Evolutionary conservation across 768 basidiomycete genomes (phyloP).

Genomic region (Pleurotus salmoneostramineus): DNA sequence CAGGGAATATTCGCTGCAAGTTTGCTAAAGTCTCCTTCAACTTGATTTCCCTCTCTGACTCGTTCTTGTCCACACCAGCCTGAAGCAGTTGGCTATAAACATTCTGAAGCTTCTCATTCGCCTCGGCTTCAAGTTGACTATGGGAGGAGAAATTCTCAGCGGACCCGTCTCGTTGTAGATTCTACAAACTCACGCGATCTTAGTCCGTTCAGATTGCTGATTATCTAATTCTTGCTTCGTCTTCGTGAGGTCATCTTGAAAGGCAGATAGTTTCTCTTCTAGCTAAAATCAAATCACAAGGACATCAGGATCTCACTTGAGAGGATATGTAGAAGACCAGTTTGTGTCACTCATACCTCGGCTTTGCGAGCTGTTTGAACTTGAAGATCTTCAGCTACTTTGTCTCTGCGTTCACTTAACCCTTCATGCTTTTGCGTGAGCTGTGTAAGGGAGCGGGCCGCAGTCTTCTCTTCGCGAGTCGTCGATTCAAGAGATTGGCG

Average conservation of each 20-base stretch:
- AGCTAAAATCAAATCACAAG: constrained; percentile 32
- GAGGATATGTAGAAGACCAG: not conserved
- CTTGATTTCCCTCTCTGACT: constrained; percentile 78
- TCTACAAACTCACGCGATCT: constrained; percentile 58
- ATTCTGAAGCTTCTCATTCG: constrained; percentile 86
- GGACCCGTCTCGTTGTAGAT: not conserved
- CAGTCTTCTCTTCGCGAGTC: constrained; percentile 77
- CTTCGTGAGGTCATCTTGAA: constrained; percentile 58
- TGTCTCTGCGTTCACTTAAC: constrained; percentile 52
- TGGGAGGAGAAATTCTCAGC: not conserved
- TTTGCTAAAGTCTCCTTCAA: constrained; percentile 84
- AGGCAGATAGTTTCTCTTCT: constrained; percentile 51
- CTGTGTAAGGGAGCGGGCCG: constrained; percentile 57
- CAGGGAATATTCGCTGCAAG: constrained; percentile 88
- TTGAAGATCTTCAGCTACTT: constrained; percentile 50
- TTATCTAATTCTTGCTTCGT: constrained; percentile 80
- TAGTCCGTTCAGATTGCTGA: constrained; percentile 76
- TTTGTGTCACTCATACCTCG: constrained; percentile 40
- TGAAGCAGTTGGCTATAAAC: constrained; percentile 83
- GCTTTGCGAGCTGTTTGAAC: constrained; percentile 46
- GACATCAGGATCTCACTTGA: not conserved
- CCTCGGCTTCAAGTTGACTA: constrained; percentile 87
- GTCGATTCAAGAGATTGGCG: constrained; percentile 83
- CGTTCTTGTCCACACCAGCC: constrained; percentile 84
- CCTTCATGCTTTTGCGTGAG: constrained; percentile 68